A percentile compares a stretch with the other conserved stretches of the same genome.
Evolutionary conservation across 176 grass and related monocot genomes (phyloP).

Genomic region (Microstegium vimineum): DNA sequence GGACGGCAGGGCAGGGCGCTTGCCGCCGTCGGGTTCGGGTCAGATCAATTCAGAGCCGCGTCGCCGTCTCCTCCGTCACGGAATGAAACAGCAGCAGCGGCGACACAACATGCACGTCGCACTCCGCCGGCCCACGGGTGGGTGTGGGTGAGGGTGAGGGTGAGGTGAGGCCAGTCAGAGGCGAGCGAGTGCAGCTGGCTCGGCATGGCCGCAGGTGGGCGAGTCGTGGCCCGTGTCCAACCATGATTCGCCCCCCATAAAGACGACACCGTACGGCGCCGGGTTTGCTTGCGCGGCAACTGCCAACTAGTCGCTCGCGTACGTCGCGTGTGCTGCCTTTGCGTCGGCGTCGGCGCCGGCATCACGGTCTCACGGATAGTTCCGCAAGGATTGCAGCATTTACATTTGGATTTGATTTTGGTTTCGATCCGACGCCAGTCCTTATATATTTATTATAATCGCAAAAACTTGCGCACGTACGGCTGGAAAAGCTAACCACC

Average conservation of each 20-base stretch:
- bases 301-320: background rate
- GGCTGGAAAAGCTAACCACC: too few species aligned
- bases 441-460: too few species aligned
- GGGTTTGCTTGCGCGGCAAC: background rate
- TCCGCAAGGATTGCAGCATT: background rate
- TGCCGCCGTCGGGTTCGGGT: background rate
- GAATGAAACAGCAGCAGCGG: background rate
- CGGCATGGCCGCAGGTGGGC: conserved; percentile 16
- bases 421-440: too few species aligned
- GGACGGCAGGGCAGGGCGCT: background rate
- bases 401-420: background rate
- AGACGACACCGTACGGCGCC: conserved; percentile 2
- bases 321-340: too few species aligned
- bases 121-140: background rate
- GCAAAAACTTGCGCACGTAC: too few species aligned
- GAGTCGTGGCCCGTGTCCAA: background rate
- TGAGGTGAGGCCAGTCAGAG: too few species aligned
- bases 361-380: background rate
- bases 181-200: background rate
- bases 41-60: conserved; percentile 1
- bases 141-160: background rate
- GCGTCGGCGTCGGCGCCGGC: conserved; percentile 28
- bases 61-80: background rate
- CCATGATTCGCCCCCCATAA: background rate
- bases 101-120: background rate